Evolutionary conservation across 257 asterid species (phyloP).

Genomic region (Eucommia ulmoides): DNA sequence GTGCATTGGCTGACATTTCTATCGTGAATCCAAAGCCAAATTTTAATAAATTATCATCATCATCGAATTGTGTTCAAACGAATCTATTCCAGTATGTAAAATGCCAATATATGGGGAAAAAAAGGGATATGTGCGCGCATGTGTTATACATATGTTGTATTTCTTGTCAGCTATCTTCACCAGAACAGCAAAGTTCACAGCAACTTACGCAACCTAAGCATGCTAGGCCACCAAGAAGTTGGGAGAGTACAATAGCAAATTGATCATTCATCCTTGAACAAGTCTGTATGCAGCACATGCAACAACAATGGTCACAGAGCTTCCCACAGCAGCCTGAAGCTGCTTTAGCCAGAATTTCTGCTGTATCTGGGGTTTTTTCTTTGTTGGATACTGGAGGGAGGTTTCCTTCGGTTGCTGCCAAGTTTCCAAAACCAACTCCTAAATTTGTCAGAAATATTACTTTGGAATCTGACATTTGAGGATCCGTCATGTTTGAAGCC

Average conservation of each 20-base stretch:
- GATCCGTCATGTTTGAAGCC: conserved; percentile 25
- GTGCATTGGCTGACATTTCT: too few species aligned
- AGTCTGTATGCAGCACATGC: conserved; percentile 62
- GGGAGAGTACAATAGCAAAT: conserved; percentile 51
- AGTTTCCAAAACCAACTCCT: background rate
- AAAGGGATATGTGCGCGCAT: too few species aligned
- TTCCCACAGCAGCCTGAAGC: conserved; percentile 58
- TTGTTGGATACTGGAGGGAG: conserved; percentile 38
- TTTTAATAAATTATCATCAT: too few species aligned
- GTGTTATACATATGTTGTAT: too few species aligned
- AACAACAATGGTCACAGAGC: conserved; percentile 50
- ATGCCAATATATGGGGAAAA: too few species aligned
- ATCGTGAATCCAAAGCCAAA: too few species aligned
- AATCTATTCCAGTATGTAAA: too few species aligned
- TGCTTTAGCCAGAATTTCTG: conserved; percentile 48
- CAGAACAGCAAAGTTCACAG: conserved; percentile 51
- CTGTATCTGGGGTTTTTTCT: conserved; percentile 30
- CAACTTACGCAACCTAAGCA: conserved; percentile 65
- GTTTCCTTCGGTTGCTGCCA: conserved; percentile 17
- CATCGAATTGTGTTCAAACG: too few species aligned
- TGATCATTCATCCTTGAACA: conserved; percentile 69
- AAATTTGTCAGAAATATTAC: too few species aligned
- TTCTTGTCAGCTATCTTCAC: background rate
- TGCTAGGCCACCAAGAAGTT: conserved; percentile 55
- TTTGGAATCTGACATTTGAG: conserved; percentile 26